These are phyloP conservation scores for Candida sp. DNA, from an alignment of 1,139 yeast species.

Conservation along the genomic window DNA sequence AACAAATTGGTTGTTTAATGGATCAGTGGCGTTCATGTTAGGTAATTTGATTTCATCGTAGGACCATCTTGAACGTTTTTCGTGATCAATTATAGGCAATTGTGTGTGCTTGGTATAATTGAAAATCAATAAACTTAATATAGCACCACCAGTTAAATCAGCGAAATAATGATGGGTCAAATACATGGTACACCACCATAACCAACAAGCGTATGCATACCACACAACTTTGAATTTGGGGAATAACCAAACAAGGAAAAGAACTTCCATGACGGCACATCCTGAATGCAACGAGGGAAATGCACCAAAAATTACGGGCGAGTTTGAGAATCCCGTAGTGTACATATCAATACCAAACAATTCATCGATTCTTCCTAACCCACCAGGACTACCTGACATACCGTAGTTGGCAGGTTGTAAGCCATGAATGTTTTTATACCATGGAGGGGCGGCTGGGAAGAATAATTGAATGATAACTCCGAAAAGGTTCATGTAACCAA, in stretches of 20 bases:
- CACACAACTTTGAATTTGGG: constrained; percentile 66
- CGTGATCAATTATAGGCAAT: constrained; percentile 65
- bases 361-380: constrained; percentile 83
- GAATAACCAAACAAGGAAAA: constrained; percentile 78
- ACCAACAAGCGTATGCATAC: constrained; percentile 78
- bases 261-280: constrained; percentile 89
- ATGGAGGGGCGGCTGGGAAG: constrained; percentile 98
- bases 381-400: constrained; percentile 97
- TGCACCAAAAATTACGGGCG: constrained; percentile 97
- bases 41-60: constrained; percentile 41
- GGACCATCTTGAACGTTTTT: constrained; percentile 82
- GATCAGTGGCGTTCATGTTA: constrained; percentile 28
- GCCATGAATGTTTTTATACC: constrained; percentile 90
- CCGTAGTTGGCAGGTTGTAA: constrained; percentile 87
- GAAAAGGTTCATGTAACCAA: constrained; percentile 91
- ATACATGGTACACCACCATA: constrained; percentile 99
- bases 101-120: constrained; percentile 68
- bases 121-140: constrained; percentile 68
- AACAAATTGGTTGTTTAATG: constrained; percentile 20
- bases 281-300: constrained; percentile 97
- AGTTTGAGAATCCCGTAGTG: constrained; percentile 79
- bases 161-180: constrained; percentile 93
- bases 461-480: constrained; percentile 80
- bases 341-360: constrained; percentile 81
- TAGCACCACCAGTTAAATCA: constrained; percentile 89